A percentile compares a stretch with the other conserved stretches of the same genome.
phyloP scores from a whole-genome alignment of 163 green algal species.

The Scenedesmus sp. region DNA sequence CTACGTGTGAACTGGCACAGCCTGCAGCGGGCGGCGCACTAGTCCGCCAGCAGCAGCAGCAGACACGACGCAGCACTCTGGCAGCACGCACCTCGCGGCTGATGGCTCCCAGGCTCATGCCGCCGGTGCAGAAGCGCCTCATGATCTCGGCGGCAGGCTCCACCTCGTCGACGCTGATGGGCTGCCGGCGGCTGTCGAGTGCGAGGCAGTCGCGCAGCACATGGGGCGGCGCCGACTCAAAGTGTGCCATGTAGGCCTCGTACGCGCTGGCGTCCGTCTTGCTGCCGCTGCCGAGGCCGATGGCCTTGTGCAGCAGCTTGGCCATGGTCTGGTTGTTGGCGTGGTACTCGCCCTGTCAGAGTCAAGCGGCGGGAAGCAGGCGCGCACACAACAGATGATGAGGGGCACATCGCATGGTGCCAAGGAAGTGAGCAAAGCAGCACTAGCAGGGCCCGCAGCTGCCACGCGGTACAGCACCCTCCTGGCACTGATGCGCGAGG shows the following conservation, averaged over 20 bases:
- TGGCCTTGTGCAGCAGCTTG: slow-evolving; percentile 99
- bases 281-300: slow-evolving; percentile 87
- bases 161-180: slow-evolving; percentile 74
- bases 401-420: background rate
- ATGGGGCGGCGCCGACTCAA: slow-evolving; percentile 83
- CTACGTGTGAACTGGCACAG: background rate
- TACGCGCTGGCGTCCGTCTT: slow-evolving; percentile 76
- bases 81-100: slow-evolving; percentile 79
- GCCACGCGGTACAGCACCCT: too few relatives aligned
- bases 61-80: slow-evolving; percentile 66
- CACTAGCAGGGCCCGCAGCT: background rate
- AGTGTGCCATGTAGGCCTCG: slow-evolving; percentile 92
- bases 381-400: background rate
- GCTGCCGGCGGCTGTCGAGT: slow-evolving; percentile 60
- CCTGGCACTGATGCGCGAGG: too few relatives aligned
- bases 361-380: background rate
- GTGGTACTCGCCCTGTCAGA: slow-evolving; percentile 92
- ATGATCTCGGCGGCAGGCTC: slow-evolving; percentile 93
- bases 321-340: slow-evolving; percentile 98
- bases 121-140: slow-evolving; percentile 97
- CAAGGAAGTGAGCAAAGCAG: too few relatives aligned
- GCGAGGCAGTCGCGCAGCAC: slow-evolving; percentile 96
- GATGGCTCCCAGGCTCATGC: slow-evolving; percentile 99
- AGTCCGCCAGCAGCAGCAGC: slow-evolving; percentile 60
- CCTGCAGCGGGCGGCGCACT: background rate